These are phyloP conservation scores for Phytophthora agathidicida DNA, from an alignment of 352 stramenopile genomes.

Conservation along the genomic window DNA sequence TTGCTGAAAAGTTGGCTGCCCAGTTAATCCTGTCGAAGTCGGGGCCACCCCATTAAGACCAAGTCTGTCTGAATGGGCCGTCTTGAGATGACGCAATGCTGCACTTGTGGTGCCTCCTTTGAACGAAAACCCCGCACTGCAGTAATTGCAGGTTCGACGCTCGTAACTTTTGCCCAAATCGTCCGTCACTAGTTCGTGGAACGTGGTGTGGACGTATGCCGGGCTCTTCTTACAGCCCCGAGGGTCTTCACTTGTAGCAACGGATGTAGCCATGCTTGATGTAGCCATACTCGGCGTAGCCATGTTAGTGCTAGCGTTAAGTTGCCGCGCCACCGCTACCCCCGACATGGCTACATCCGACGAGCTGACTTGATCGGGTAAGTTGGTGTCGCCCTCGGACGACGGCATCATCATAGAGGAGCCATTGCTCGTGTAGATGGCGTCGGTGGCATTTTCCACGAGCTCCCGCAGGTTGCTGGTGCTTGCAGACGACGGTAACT, in stretches of 20 bases:
- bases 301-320: too few relatives aligned
- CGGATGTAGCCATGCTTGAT: too few relatives aligned
- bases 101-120: slow-evolving; percentile 58
- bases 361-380: not conserved
- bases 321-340: too few relatives aligned
- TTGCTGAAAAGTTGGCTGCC: too few relatives aligned
- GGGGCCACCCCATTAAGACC: not conserved
- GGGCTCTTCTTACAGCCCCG: slow-evolving; percentile 41
- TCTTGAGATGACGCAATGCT: slow-evolving; percentile 56
- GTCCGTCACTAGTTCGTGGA: slow-evolving; percentile 30
- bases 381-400: not conserved
- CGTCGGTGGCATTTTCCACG: not conserved
- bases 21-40: too few relatives aligned
- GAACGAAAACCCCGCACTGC: slow-evolving; percentile 55
- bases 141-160: slow-evolving; percentile 52
- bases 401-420: not conserved
- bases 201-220: slow-evolving; percentile 47
- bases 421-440: not conserved
- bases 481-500: slow-evolving; percentile 14
- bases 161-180: slow-evolving; percentile 39
- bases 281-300: too few relatives aligned
- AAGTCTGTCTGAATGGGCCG: slow-evolving; percentile 34
- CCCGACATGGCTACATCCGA: slow-evolving; percentile 11
- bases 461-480: slow-evolving; percentile 18
- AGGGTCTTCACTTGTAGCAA: slow-evolving; percentile 2